A percentile compares a stretch with the other conserved stretches of the same genome.
These are phyloP conservation scores for Mortierella alpina DNA, from an alignment of 192 early-diverging fungal species.

Conservation along the genomic window DNA sequence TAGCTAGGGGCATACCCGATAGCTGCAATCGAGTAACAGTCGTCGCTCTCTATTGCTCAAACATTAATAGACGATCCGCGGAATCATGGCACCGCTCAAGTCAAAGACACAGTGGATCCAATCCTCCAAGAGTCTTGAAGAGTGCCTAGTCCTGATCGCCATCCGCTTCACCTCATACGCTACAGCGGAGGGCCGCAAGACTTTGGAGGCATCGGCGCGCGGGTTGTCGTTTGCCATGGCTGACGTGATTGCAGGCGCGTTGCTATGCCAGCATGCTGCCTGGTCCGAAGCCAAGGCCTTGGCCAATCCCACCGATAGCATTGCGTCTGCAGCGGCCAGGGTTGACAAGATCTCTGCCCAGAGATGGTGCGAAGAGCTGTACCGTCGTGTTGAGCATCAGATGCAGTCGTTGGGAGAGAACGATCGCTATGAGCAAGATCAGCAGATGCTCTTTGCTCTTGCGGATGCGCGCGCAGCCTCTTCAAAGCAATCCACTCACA, in stretches of 20 bases:
- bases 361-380: slow-evolving; percentile 49
- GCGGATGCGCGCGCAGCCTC: slow-evolving; percentile 28
- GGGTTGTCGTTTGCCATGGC: slow-evolving; percentile 63
- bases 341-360: slow-evolving; percentile 41
- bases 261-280: slow-evolving; percentile 64
- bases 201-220: slow-evolving; percentile 58
- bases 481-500: background rate
- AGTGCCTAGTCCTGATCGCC: slow-evolving; percentile 40
- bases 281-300: slow-evolving; percentile 50
- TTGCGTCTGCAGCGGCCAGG: slow-evolving; percentile 15
- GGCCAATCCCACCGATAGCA: slow-evolving; percentile 1
- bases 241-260: slow-evolving; percentile 55
- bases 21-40: background rate
- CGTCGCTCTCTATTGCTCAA: background rate
- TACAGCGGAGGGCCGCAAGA: slow-evolving; percentile 27
- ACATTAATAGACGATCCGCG: slow-evolving; percentile 28
- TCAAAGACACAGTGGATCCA: slow-evolving; percentile 17
- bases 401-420: slow-evolving; percentile 38
- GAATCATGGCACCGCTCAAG: slow-evolving; percentile 39
- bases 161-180: slow-evolving; percentile 47
- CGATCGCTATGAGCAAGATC: slow-evolving; percentile 39
- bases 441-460: slow-evolving; percentile 38
- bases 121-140: slow-evolving; percentile 19
- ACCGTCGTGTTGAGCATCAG: slow-evolving; percentile 43
- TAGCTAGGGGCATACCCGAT: background rate